Conservation (phyloP, 495 filamentous ascomycete species). For the Penicilliopsis zonata region DNA sequence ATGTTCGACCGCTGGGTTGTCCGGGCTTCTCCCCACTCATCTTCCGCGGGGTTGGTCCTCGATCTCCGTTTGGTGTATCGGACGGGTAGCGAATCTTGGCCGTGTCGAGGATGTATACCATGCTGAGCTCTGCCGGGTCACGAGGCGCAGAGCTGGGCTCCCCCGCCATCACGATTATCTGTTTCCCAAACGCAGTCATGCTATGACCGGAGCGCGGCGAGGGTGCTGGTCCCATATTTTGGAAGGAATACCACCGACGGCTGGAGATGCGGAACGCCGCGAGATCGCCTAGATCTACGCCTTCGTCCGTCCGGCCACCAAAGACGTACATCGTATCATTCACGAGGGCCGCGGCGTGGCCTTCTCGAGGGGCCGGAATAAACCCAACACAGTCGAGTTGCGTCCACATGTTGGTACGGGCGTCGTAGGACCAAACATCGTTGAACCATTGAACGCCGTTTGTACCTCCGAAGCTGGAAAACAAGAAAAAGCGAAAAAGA, state of each 20-base stretch:
- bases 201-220: conserved; percentile 91
- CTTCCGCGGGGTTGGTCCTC: conserved; percentile 19
- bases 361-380: conserved; percentile 86
- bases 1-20: conserved; percentile 28
- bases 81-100: conserved; percentile 90
- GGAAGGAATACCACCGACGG: conserved; percentile 96
- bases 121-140: conserved; percentile 69
- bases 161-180: conserved; percentile 83
- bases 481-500: no score
- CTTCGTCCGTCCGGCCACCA: conserved; percentile 90
- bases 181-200: conserved; percentile 89
- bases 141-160: conserved; percentile 82
- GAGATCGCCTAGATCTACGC: conserved; percentile 81
- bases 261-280: conserved; percentile 90
- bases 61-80: conserved; percentile 45
- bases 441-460: conserved; percentile 96
- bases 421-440: conserved; percentile 95
- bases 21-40: conserved; percentile 26
- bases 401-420: conserved; percentile 66
- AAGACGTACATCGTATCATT: conserved; percentile 99
- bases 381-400: conserved; percentile 94
- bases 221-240: conserved; percentile 97
- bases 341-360: conserved; percentile 85
- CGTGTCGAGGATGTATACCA: conserved; percentile 88
- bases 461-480: conserved; percentile 78